These are phyloP conservation scores for Sporothrix phasma DNA, from an alignment of 2,329 filamentous ascomycete species.

Conservation along the genomic window DNA sequence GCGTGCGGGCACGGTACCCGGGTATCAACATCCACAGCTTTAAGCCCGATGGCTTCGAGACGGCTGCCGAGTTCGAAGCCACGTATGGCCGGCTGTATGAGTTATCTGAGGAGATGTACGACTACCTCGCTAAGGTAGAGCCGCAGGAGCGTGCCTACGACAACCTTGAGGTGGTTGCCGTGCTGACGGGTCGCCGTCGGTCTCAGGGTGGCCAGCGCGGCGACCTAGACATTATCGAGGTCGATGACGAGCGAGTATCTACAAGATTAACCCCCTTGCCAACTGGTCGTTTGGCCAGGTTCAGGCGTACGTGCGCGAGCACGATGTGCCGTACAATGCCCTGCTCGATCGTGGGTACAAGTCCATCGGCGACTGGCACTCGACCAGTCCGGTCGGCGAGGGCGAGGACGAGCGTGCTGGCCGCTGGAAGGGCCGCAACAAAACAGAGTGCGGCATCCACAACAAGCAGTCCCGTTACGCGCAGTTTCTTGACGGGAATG, in stretches of 20 bases:
- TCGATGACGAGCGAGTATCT: constrained; percentile 75
- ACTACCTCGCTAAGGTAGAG: constrained; percentile 96
- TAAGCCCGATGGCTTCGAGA: constrained; percentile 70
- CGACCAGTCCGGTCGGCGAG: constrained; percentile 77
- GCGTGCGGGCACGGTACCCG: constrained; percentile 66
- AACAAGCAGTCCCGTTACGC: constrained; percentile 94
- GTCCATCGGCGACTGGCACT: constrained; percentile 97
- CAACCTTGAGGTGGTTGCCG: constrained; percentile 77
- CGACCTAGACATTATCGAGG: constrained; percentile 80
- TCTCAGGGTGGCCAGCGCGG: constrained; percentile 91
- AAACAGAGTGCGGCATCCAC: constrained; percentile 98
- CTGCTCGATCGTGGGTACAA: constrained; percentile 94
- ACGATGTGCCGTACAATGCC: constrained; percentile 88
- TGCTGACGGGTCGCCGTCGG: constrained; percentile 82
- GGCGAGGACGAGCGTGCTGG: constrained; percentile 94
- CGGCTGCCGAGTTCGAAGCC: constrained; percentile 64
- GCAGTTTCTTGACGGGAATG: constrained; percentile 51
- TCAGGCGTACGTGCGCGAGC: constrained; percentile 71
- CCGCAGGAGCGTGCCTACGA: constrained; percentile 85
- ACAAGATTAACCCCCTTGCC: constrained; percentile 96
- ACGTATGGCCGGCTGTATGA: constrained; percentile 84
- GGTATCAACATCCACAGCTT: constrained; percentile 76
- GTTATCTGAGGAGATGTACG: constrained; percentile 77
- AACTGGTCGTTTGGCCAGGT: constrained; percentile 92
- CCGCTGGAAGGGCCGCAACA: constrained; percentile 89